Conservation (phyloP, 140 eudicot species). For the Anethum foeniculum region DNA sequence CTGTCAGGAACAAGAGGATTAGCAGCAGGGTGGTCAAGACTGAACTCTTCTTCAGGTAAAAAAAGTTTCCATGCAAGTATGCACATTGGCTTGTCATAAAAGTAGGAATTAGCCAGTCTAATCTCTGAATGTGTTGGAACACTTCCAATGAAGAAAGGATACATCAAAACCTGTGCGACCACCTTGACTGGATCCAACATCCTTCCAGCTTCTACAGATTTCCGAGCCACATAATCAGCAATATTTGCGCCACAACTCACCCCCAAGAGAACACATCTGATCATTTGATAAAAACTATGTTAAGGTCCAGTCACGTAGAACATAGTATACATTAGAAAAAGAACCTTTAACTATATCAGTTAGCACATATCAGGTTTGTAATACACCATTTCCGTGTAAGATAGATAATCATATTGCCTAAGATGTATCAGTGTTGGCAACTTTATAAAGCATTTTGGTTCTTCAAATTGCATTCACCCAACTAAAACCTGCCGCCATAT, state of each 20-base stretch:
- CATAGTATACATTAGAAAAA: neutral
- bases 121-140: slow-evolving; percentile 92
- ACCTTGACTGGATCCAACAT: slow-evolving; percentile 77
- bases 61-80: slow-evolving; percentile 89
- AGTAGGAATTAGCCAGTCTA: slow-evolving; percentile 80
- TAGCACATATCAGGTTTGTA: neutral
- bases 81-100: slow-evolving; percentile 84
- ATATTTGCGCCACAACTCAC: slow-evolving; percentile 94
- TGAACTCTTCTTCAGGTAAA: slow-evolving; percentile 72
- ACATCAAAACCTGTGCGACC: slow-evolving; percentile 92
- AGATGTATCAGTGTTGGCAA: neutral
- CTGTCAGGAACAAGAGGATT: slow-evolving; percentile 64
- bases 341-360: neutral
- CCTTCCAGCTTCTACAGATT: slow-evolving; percentile 68
- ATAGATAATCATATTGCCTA: neutral
- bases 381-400: neutral
- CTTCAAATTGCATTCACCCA: neutral
- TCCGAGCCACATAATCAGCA: slow-evolving; percentile 78
- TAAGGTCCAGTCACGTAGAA: neutral
- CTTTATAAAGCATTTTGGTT: neutral
- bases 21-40: slow-evolving; percentile 95
- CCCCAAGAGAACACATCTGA: slow-evolving; percentile 95
- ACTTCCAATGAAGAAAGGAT: slow-evolving; percentile 90
- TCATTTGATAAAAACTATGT: neutral
- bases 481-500: neutral